Evolutionary conservation across 1,139 yeast genomes (phyloP), one percentile per base, ranked within the genome.

Genomic region (Geotrichum histeridarum): DNA sequence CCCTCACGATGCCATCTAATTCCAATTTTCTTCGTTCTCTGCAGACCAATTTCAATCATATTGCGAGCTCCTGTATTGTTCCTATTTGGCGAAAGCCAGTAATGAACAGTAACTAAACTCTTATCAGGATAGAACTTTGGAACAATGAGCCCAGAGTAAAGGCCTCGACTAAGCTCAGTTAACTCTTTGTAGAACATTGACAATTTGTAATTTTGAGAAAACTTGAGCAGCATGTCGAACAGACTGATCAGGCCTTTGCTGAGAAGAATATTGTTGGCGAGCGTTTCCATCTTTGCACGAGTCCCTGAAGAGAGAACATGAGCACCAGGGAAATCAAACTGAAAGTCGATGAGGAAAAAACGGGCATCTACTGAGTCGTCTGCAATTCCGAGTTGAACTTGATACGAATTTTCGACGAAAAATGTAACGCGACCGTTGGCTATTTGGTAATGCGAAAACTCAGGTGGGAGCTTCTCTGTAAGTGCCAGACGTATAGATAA

Each of bases 371-470:
- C 70, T 9, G 76, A 72, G 53, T 84, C 86, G 59, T 86, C 83
- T 1, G 84, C 84, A 3, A 87, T 82, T 0, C 93, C 83, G 14
- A 89, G 70, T 43, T 86, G 83, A 11, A 86, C 81, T 60, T 82
- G 80, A 64, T 86, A 90, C 54, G 86, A 86, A 55, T 81, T 77
- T 0, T 80, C 78, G 4, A 86, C 80, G 11, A 75, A 72, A 58
- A 93, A 84, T 53, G 79, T 78, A 2, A 86, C 83, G 51, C 95
- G 75, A 4, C 98, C 99, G 67, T 91, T 84, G 56, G 77, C 76
- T 18, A 93, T 81, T 30, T 70, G 72, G 66, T 85, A 88, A 57
- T 82, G 77, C 38, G 80, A 72, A 61, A 86, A 85, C 47, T 80
- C 77, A 8, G 70, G 65, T 0, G 96, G 96, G 44, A 91, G 70